These are phyloP conservation scores for Globisporangium solare DNA, from an alignment of 352 stramenopile genomes.

Conservation along the genomic window DNA sequence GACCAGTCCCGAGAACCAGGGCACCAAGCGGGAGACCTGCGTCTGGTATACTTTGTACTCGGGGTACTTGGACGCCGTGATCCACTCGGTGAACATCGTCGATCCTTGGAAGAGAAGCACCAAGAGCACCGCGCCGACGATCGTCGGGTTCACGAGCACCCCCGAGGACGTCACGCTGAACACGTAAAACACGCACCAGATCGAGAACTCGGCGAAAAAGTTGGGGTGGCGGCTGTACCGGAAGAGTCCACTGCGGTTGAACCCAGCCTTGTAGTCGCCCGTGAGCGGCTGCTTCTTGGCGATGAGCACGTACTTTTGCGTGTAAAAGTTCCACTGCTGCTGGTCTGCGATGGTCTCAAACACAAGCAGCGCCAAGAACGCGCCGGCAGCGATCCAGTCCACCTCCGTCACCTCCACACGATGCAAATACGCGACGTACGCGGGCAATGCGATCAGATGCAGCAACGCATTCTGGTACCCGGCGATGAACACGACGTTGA, in stretches of 20 bases:
- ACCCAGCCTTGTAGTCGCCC: constrained; percentile 64
- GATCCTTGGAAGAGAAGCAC: constrained; percentile 89
- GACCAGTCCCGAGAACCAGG: constrained; percentile 34
- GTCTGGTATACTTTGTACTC: constrained; percentile 86
- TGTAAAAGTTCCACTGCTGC: constrained; percentile 91
- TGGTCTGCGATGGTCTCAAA: constrained; percentile 89
- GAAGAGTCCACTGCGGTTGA: constrained; percentile 88
- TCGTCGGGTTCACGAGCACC: constrained; percentile 63
- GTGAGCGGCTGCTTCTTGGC: constrained; percentile 52
- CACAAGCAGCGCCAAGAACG: constrained; percentile 70
- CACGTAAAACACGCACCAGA: constrained; percentile 91
- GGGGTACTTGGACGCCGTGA: constrained; percentile 88
- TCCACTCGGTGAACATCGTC: constrained; percentile 86
- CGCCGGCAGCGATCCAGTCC: constrained; percentile 53
- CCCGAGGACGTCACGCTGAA: constrained; percentile 75
- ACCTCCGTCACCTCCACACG: constrained; percentile 48
- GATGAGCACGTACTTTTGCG: constrained; percentile 72
- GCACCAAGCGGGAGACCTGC: constrained; percentile 55
- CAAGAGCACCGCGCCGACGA: constrained; percentile 74
- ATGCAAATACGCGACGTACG: constrained; percentile 56
- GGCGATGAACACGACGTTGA: constrained; percentile 91
- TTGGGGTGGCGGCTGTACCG: constrained; percentile 92
- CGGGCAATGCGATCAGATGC: constrained; percentile 69
- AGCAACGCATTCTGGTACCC: constrained; percentile 88
- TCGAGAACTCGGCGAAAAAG: constrained; percentile 87